Evolutionary conservation across 2,329 filamentous ascomycete genomes (phyloP), one percentile per base, ranked within the genome.

Genomic region (Colletotrichum tropicicola): DNA sequence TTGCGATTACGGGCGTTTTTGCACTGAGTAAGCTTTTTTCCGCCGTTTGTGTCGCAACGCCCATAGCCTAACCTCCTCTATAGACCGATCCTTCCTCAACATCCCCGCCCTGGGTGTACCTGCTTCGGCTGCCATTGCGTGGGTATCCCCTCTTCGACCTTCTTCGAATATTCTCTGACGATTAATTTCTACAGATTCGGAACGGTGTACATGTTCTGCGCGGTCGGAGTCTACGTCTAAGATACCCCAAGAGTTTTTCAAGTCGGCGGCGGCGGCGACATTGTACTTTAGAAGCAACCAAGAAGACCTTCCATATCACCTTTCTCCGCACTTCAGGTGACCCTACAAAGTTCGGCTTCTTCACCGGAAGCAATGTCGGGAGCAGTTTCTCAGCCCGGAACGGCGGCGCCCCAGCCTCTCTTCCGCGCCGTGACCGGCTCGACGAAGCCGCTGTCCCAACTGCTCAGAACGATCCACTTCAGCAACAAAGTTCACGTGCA

Each of bases 121-220:
- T 43, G 94, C 96, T 68, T 97, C 95, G 66, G 77, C 97, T 72
- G 91, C 94, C 68, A 88, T 98, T 82, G 95, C 92, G 95, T 98
- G 89, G 74, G 92, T 82, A 39, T 30, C 39, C 35, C 49, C 55
- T 51, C 47, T 55, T 52, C 15, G 13, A 56, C 27, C 32, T n/a
- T 8, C 15, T 6, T 49, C 41, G 19, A 28, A 52, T 51, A 66
- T 32, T 44, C 61, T 30, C 30, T 49, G 67, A 52, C 53, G 13
- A 13, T 30, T 54, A 57, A 72, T 19, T 19, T 8, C 27, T 23
- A 10, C 74, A 98, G 95, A 53, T 92, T 97, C 79, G 96, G 96
- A 72, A 91, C 95, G 53, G 94, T 99, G 47, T 98, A 96, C 82
- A 97, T 98, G 91, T 98, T 99, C 82, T 99, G 96, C 81, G 96